Evolutionary conservation across 2,329 filamentous ascomycete species (phyloP).

Genomic region (Parafenestella ontariensis): DNA sequence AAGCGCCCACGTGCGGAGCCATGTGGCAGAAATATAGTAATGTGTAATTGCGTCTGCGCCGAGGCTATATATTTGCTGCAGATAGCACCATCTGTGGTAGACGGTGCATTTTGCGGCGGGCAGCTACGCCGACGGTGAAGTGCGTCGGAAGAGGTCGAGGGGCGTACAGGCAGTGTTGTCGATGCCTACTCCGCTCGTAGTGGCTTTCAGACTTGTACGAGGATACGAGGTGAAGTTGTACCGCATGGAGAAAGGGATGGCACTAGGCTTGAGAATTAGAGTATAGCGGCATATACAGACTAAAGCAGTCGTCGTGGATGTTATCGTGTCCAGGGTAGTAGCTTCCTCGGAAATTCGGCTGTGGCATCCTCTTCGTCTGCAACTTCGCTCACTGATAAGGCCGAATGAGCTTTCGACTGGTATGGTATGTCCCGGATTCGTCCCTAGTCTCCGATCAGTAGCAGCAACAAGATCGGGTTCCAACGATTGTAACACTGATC

Average conservation of each 20-base stretch:
- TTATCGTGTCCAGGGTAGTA: background rate
- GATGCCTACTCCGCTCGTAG: background rate
- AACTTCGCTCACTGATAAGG: background rate
- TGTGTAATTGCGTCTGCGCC: background rate
- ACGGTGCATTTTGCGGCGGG: background rate
- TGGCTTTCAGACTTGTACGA: background rate
- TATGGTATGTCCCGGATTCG: background rate
- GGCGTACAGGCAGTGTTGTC: background rate
- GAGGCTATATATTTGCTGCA: background rate
- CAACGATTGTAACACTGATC: background rate
- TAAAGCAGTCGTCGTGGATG: background rate
- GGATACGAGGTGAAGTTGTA: background rate
- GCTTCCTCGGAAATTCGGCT: background rate
- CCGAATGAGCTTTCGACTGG: background rate
- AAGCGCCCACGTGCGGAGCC: background rate
- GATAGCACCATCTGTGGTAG: background rate
- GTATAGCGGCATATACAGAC: background rate
- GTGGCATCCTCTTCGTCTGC: background rate
- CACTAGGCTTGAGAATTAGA: background rate
- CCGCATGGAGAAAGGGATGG: background rate
- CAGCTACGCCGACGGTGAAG: background rate
- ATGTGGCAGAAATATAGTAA: background rate
- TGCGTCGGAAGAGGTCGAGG: background rate
- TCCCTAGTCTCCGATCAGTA: background rate
- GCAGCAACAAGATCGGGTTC: background rate